phyloP scores from a whole-genome alignment of 805 yeast species.

The Zygosaccharomyces siamensis region DNA sequence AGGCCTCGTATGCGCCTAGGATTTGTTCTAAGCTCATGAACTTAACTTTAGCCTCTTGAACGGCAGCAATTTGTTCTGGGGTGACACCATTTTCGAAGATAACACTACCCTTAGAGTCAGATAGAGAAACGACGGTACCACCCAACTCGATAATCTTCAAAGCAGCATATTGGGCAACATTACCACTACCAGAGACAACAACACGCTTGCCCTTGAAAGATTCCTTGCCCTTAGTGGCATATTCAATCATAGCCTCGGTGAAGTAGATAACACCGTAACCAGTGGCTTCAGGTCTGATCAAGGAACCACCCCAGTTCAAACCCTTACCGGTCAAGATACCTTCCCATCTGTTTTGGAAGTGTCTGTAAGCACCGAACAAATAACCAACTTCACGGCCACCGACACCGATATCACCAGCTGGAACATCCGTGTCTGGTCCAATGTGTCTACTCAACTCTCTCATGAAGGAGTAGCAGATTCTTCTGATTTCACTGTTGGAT shows the following conservation, averaged over 20 bases:
- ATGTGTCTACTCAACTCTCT: conserved; percentile 91
- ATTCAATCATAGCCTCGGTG: conserved; percentile 95
- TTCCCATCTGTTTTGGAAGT: conserved; percentile 84
- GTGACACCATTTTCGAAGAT: conserved; percentile 78
- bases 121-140: conserved; percentile 86
- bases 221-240: conserved; percentile 86
- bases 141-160: conserved; percentile 95
- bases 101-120: conserved; percentile 92
- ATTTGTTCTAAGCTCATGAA: conserved; percentile 71
- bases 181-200: conserved; percentile 96
- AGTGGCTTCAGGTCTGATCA: conserved; percentile 98
- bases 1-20: conserved; percentile 51
- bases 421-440: conserved; percentile 96
- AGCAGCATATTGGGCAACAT: conserved; percentile 99
- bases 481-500: conserved; percentile 89
- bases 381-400: conserved; percentile 92
- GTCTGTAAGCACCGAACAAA: conserved; percentile 96
- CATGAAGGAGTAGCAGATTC: conserved; percentile 95
- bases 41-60: conserved; percentile 73
- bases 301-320: conserved; percentile 97
- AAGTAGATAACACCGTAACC: conserved; percentile 97
- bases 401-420: conserved; percentile 99
- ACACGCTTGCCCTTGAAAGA: conserved; percentile 89
- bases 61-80: conserved; percentile 67
- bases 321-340: conserved; percentile 99